These are phyloP conservation scores for Diaporthe aspalathi DNA, from an alignment of 2,329 filamentous ascomycete species.

Conservation along the genomic window DNA sequence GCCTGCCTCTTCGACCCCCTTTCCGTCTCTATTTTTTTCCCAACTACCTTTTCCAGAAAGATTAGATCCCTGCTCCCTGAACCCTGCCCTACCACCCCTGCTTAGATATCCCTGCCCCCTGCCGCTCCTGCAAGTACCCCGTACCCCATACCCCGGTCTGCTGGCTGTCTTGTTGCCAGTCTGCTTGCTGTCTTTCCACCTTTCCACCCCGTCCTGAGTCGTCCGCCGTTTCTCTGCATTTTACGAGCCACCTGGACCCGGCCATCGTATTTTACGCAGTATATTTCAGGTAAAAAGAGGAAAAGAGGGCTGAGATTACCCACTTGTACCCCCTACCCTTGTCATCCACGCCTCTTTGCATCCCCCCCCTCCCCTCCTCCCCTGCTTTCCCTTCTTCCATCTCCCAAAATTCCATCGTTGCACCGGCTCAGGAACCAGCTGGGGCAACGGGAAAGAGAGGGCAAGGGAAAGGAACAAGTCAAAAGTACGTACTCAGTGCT, in stretches of 20 bases:
- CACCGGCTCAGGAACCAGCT: constrained; percentile 19
- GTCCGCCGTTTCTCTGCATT: not conserved
- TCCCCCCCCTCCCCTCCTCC: too few species aligned
- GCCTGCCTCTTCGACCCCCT: not conserved
- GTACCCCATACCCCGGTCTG: constrained; percentile 19
- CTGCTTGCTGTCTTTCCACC: not conserved
- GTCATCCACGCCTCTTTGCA: not conserved
- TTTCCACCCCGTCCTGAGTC: too few species aligned
- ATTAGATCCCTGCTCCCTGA: not conserved
- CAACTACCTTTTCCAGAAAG: not conserved
- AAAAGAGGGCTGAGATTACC: constrained; percentile 11
- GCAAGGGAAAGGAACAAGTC: not conserved
- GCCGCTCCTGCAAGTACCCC: not conserved
- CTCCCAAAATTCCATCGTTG: constrained; percentile 1
- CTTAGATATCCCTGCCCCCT: not conserved
- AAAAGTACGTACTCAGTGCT: too few species aligned
- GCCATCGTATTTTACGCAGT: constrained; percentile 16
- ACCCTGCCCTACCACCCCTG: not conserved
- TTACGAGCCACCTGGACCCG: constrained; percentile 7
- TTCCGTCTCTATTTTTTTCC: constrained; percentile 1
- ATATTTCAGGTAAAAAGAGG: not conserved
- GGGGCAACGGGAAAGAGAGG: too few species aligned
- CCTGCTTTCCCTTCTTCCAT: not conserved
- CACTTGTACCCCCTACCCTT: not conserved
- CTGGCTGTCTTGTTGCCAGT: not conserved